phyloP scores from a whole-genome alignment of 768 basidiomycete genomes.

The Lenzites betulinus region DNA sequence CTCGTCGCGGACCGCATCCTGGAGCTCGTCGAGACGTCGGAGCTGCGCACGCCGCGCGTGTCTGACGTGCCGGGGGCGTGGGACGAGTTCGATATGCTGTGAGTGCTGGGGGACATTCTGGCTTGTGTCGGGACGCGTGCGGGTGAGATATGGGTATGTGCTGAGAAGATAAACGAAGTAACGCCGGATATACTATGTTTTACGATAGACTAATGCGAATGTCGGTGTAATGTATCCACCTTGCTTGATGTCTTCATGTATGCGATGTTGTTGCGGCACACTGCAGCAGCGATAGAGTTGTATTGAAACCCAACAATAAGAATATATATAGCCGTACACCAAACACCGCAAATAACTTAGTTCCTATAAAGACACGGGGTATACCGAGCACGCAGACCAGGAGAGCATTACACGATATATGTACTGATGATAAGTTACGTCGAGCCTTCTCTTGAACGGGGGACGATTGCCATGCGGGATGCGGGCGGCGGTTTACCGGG shows the following conservation, averaged over 20 bases:
- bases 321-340: neutral
- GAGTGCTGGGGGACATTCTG: neutral
- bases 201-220: slow-evolving; percentile 13
- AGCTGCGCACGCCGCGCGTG: slow-evolving; percentile 44
- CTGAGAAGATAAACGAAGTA: neutral
- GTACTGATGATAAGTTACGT: neutral
- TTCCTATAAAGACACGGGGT: slow-evolving; percentile 2
- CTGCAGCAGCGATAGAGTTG: too few relatives aligned
- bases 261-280: neutral
- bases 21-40: slow-evolving; percentile 70
- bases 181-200: slow-evolving; percentile 8
- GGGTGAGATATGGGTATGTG: neutral
- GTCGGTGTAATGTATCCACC: slow-evolving; percentile 3
- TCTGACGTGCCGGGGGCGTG: slow-evolving; percentile 45
- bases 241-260: neutral
- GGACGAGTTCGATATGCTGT: slow-evolving; percentile 73
- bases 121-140: neutral
- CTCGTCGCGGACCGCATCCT: slow-evolving; percentile 51
- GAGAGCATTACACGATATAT: neutral
- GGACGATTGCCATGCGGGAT: too few relatives aligned
- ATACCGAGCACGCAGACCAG: neutral
- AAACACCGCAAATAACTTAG: slow-evolving; percentile 3
- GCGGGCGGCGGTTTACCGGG: slow-evolving; percentile 7
- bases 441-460: neutral
- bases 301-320: neutral